Evolutionary conservation across 345 rosid species (phyloP), one percentile per base, ranked within the genome.

Genomic region (Noccaea bulbosa): DNA sequence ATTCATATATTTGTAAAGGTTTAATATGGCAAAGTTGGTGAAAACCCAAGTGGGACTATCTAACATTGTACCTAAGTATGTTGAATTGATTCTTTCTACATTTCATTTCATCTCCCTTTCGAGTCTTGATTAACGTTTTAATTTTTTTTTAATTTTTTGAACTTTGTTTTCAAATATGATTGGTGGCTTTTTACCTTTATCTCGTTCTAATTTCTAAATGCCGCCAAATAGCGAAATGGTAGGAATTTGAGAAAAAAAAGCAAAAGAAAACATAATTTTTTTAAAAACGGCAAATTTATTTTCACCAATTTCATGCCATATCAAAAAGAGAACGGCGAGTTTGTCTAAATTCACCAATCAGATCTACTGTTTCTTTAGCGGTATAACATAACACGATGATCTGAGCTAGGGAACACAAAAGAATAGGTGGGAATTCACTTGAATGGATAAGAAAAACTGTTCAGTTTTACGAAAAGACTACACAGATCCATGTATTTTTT

Each of bases 21-120:
- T 60, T 67, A 59, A 14, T 60, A 74, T 44, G 69, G 69, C 35
- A 60, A 74, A 67, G 73, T 74, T 75, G 74, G 74, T 75, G 78
- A 75, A 66, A 66, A 32, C 44, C 30, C 74, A 75, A 68, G 69
- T 68, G 78, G 74, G 64, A 67, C 63, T 53, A 67, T 75, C 57
- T 45, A 61, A 74, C 78, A 74, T 74, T 67, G 63, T 37, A 74
- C 69, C 78, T 74, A 74, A 74, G 69, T 39, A 9, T 41, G 62
- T 57, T 67, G 78, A 74, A 43, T 67, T 67, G 73, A 74, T 74
- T 67, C 73, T 67, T 74, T 74, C 56, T 51, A 59, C 78, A 74
- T 51, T 67, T 74, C 55, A 59, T 66, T 59, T 41, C 24, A 50
- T 66, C 67, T 73, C 53, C 48, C 45, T 65, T 33, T 69, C 4